Percentiles rank a stretch among this genome's conserved stretches.
Conservation (phyloP, 2,329 filamentous ascomycete genomes). For the Chaetomium sp. region DNA sequence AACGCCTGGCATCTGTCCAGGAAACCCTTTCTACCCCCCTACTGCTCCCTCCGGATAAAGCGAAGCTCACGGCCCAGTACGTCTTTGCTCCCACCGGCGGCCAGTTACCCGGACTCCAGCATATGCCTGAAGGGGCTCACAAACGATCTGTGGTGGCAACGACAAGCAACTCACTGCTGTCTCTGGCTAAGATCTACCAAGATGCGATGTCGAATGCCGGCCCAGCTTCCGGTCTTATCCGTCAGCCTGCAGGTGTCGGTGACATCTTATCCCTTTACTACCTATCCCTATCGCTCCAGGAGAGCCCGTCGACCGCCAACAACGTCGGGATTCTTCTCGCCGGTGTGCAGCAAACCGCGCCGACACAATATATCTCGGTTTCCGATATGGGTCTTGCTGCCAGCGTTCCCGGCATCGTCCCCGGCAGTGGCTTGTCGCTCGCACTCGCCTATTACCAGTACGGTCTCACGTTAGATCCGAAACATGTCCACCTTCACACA, state of each 20-base stretch:
- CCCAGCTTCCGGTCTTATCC: slow-evolving; percentile 55
- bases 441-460: slow-evolving; percentile 96
- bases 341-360: slow-evolving; percentile 74
- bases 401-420: slow-evolving; percentile 73
- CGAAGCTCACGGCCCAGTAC: slow-evolving; percentile 77
- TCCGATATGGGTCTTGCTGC: slow-evolving; percentile 37
- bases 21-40: slow-evolving; percentile 60
- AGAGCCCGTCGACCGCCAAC: slow-evolving; percentile 95
- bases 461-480: slow-evolving; percentile 79
- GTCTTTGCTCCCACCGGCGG: slow-evolving; percentile 75
- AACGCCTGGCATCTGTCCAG: slow-evolving; percentile 19
- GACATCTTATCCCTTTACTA: slow-evolving; percentile 97
- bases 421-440: slow-evolving; percentile 83
- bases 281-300: slow-evolving; percentile 87
- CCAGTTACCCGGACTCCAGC: slow-evolving; percentile 76
- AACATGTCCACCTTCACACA: slow-evolving; percentile 94
- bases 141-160: slow-evolving; percentile 84
- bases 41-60: slow-evolving; percentile 79
- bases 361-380: slow-evolving; percentile 40
- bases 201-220: slow-evolving; percentile 84
- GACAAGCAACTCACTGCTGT: slow-evolving; percentile 92
- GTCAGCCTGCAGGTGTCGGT: slow-evolving; percentile 73
- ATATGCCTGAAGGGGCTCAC: slow-evolving; percentile 69
- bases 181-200: slow-evolving; percentile 95
- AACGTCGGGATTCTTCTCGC: slow-evolving; percentile 98